phyloP scores from a whole-genome alignment of 2,329 filamentous ascomycete genomes.

The Scedosporium aurantiacum region DNA sequence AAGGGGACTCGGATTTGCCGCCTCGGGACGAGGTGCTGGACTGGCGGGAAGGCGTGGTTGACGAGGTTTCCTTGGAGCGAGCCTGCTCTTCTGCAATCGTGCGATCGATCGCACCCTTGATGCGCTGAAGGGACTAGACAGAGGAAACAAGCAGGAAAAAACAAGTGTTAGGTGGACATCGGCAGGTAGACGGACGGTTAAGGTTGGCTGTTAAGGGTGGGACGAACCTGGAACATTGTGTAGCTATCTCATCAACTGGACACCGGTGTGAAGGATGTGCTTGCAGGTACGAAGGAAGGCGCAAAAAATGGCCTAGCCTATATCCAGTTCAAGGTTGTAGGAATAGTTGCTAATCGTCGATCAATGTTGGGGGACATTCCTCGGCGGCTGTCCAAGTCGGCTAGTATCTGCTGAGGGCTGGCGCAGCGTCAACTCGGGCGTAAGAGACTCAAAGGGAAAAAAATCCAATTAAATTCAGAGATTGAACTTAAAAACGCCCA shows the following conservation, averaged over 20 bases:
- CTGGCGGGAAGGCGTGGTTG: constrained; percentile 28
- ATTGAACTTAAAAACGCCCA: no score
- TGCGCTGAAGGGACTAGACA: constrained; percentile 40
- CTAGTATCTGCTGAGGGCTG: no score
- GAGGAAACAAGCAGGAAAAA: not conserved
- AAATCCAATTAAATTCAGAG: no score
- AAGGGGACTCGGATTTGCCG: constrained; percentile 2
- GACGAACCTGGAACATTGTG: constrained; percentile 13
- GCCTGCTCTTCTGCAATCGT: constrained; percentile 88
- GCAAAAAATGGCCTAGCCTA: no score
- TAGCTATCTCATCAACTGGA: not conserved
- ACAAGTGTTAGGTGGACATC: not conserved
- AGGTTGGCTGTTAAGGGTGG: not conserved
- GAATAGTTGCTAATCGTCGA: no score
- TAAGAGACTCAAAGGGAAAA: no score
- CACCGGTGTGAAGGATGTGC: no score
- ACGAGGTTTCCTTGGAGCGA: constrained; percentile 30
- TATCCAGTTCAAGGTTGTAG: no score
- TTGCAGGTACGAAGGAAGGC: no score
- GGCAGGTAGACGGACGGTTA: not conserved
- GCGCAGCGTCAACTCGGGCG: no score
- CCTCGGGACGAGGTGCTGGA: constrained; percentile 10
- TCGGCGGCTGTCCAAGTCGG: no score
- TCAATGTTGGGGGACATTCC: no score
- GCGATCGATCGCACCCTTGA: constrained; percentile 76